Evolutionary conservation across 2,329 filamentous ascomycete genomes (phyloP), one percentile per base, ranked within the genome.

Genomic region (Colletotrichum sp.): DNA sequence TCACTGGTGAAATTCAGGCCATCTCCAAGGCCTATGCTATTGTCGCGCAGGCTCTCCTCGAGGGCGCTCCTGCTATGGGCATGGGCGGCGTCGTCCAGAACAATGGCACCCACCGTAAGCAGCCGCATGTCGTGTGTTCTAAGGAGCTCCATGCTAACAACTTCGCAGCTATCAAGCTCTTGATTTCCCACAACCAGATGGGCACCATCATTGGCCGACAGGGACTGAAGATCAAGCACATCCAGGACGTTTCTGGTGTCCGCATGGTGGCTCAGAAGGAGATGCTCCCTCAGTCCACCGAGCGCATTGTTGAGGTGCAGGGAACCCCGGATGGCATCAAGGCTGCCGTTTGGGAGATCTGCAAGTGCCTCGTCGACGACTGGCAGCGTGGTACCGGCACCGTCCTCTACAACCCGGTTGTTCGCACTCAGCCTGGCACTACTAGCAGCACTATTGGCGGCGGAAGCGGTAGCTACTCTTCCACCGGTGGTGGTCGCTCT

Each of bases 121-220:
- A 13, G 16, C 9, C 39, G 25, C 55, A 15, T 2, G n/a, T 60
- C 5, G 6, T 59, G 61, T n/a, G 5, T 32, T 63, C 15, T 25
- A 15, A 22, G 44, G 44, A n/a, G 27, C 30, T 12, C 30, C 5
- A 25, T n/a, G 22, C 75, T 85, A 79, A 84, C 74, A 15, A 8
- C 32, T 22, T 55, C 77, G 27, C 80, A 99, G 97, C 97, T 77
- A 95, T 99, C 85, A 98, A 98, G 83, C 93, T 99, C 36, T 93
- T 99, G 84, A 98, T 99, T 86, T 99, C 97, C 39, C 96, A 99
- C 89, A 98, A 98, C 86, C 97, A 99, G 87, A 99, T 99, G 97
- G 97, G 97, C 78, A 99, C 97, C 82, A 98, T 99, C 87, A 99
- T 99, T 83, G 97, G 97, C 81, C 93, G 96, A 79, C 95, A 98